Evolutionary conservation across 2,329 filamentous ascomycete species (phyloP), one percentile per base, ranked within the genome.

Genomic region (Akanthomyces uredinophilus): DNA sequence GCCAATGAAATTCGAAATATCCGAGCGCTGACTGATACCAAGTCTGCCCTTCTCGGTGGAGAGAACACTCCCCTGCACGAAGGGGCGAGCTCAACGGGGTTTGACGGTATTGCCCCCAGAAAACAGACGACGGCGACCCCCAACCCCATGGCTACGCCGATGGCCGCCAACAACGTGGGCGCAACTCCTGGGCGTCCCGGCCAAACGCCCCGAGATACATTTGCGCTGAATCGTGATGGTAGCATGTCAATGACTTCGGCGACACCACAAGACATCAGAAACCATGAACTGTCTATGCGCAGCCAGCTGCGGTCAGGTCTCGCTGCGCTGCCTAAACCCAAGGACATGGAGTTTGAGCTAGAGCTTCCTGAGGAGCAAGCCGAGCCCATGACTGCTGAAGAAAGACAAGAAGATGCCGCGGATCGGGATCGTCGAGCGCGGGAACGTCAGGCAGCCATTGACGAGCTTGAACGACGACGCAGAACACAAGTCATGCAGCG

Each of bases 1-100:
- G 92, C 94, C 66, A 99, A 98, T 73, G 95, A 99, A 75, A 94
- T 98, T 65, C 87, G 88, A 63, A 98, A 99, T 72, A 96, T 97
- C 53, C 86, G 90, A 66, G 91, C 95, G 8, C 79, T 97, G 56
- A 98, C 92, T 1, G 90, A 96, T 71, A 98, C 94, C 0, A 91
- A 98, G 69, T 98, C 95, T 22, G 96, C 91, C 11, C 80, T 99
- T 10, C 81, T 99, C 0, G 95, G 95, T 64, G 95, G 94, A 16
- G 95, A 99, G 67, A 98, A 98, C 69, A 93, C 92, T 0, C 91
- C 92, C 49, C 81, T 99, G 13, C 85, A 92, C 63, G 91, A 96
- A 70, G 92, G 92, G 6, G 78, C 83, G 50, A 87, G 85, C 4
- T 96, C 93, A 13, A 96, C 93, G 7, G 93, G 93, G 0, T 96